These are phyloP conservation scores for Porogramme epimiltina DNA, from an alignment of 1,284 basidiomycete genomes.

Conservation along the genomic window DNA sequence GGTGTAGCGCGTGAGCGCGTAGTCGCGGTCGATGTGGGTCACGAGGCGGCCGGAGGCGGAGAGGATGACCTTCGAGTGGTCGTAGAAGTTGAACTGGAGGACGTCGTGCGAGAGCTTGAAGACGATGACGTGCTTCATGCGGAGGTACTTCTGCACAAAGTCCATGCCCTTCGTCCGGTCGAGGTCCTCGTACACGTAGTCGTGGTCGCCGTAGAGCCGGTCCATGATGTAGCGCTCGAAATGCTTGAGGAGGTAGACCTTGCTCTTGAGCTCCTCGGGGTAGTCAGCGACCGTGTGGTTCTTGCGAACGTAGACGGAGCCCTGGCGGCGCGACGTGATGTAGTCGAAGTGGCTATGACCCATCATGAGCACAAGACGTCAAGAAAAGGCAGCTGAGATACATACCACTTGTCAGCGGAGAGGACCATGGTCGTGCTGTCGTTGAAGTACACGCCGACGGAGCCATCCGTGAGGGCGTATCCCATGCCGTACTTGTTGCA, in stretches of 20 bases:
- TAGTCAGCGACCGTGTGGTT: conserved; percentile 63
- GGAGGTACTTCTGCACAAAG: conserved; percentile 93
- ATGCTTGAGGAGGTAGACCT: conserved; percentile 89
- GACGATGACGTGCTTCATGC: conserved; percentile 96
- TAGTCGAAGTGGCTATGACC: conserved; percentile 80
- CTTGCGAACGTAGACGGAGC: conserved; percentile 71
- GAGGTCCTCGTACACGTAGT: conserved; percentile 78
- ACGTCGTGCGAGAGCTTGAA: conserved; percentile 96
- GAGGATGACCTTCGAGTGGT: conserved; percentile 94
- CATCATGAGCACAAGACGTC: conserved; percentile 7
- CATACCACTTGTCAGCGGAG: conserved; percentile 82
- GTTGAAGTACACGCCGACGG: conserved; percentile 95
- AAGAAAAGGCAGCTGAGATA: conserved; percentile 8
- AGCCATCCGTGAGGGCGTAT: conserved; percentile 93
- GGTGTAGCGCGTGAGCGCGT: conserved; percentile 75
- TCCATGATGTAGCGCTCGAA: conserved; percentile 94
- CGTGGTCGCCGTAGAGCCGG: conserved; percentile 78
- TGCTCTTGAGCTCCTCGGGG: conserved; percentile 80
- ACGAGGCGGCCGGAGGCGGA: conserved; percentile 79
- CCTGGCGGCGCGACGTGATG: conserved; percentile 65
- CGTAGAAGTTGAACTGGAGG: conserved; percentile 97
- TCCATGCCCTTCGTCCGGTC: conserved; percentile 81
- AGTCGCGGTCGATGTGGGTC: conserved; percentile 90
- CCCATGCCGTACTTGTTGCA: conserved; percentile 99
- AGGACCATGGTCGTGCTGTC: conserved; percentile 89